Evolutionary conservation across 192 early-diverging fungal genomes (phyloP).

Genomic region (Podila epigama): DNA sequence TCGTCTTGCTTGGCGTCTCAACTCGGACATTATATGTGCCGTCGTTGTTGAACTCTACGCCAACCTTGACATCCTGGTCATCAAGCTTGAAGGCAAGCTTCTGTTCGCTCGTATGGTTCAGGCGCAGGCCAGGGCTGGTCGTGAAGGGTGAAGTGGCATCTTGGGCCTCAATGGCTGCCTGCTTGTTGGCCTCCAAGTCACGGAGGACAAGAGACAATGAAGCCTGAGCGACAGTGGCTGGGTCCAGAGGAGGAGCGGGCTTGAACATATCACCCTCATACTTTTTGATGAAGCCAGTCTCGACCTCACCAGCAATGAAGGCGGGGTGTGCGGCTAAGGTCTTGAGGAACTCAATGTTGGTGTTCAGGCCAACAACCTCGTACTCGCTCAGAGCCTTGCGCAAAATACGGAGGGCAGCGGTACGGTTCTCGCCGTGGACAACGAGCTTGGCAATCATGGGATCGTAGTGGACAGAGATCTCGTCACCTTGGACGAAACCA

Average conservation of each 20-base stretch:
- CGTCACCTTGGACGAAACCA: constrained; percentile 90
- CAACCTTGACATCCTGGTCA: constrained; percentile 47
- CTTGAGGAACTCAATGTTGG: constrained; percentile 93
- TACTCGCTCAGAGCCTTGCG: constrained; percentile 85
- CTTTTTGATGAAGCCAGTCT: constrained; percentile 92
- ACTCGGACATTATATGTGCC: constrained; percentile 53
- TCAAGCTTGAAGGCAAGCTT: constrained; percentile 44
- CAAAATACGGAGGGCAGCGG: constrained; percentile 82
- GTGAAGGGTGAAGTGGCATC: constrained; percentile 58
- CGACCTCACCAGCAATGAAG: constrained; percentile 88
- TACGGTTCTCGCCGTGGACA: constrained; percentile 81
- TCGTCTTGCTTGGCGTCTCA: constrained; percentile 29
- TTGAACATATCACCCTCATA: constrained; percentile 48
- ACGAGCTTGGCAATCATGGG: constrained; percentile 97
- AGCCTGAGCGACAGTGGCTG: constrained; percentile 70
- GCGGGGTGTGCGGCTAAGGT: constrained; percentile 77
- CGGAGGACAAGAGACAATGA: constrained; percentile 55
- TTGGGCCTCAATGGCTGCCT: constrained; percentile 23
- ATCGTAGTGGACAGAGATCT: constrained; percentile 93
- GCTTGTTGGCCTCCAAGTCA: constrained; percentile 37
- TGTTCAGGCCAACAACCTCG: constrained; percentile 88
- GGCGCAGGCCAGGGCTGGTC: constrained; percentile 45
- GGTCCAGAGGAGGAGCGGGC: constrained; percentile 37
- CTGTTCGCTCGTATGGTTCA: constrained; percentile 54
- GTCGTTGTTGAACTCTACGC: constrained; percentile 38